Evolutionary conservation across 306 rosid genomes (phyloP).

Genomic region (cucumber (Cucumis sativus)): Cucumber_9930_V3 NC_026656.2:1553001-1553500

Average conservation of each 20-base stretch:
- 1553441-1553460: conserved; percentile 82
- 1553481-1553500: conserved; percentile 71
- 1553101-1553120: conserved; percentile 65
- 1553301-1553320: conserved; percentile 64
- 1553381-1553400: conserved; percentile 92
- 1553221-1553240: conserved; percentile 45
- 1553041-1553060: conserved; percentile 82
- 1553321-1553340: conserved; percentile 65
- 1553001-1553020: conserved; percentile 42
- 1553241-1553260: conserved; percentile 84
- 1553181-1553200: conserved; percentile 43
- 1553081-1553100: conserved; percentile 56
- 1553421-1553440: conserved; percentile 77
- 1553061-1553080: conserved; percentile 85
- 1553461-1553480: conserved; percentile 74
- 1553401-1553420: conserved; percentile 61
- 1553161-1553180: conserved; percentile 32
- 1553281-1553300: conserved; percentile 63
- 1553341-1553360: conserved; percentile 74
- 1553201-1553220: conserved; percentile 26
- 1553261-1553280: conserved; percentile 51
- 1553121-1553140: conserved; percentile 67
- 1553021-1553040: conserved; percentile 83
- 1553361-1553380: conserved; percentile 79
- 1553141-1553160: conserved; percentile 83